phyloP scores from a whole-genome alignment of 148 eudicot species.

The Rhododendron vialii region DNA sequence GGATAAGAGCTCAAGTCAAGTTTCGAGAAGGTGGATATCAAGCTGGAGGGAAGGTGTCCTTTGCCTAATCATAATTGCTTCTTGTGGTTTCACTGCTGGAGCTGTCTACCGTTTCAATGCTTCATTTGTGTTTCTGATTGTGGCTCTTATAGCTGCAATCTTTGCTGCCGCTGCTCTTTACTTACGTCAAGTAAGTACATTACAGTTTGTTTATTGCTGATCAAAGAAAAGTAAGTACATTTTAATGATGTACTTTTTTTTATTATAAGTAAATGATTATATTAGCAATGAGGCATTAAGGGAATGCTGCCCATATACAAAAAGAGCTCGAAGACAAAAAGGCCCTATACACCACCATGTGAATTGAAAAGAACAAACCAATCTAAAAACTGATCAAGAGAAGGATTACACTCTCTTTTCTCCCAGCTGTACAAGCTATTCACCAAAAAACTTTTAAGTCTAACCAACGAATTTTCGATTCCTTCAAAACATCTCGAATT shows the following conservation, averaged over 20 bases:
- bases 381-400: too few species aligned
- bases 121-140: constrained; percentile 48
- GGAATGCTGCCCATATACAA: too few species aligned
- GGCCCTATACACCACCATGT: too few species aligned
- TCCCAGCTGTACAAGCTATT: too few species aligned
- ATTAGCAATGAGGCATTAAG: too few species aligned
- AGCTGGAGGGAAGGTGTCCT: constrained; percentile 70
- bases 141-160: constrained; percentile 52
- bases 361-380: too few species aligned
- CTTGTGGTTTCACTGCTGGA: constrained; percentile 83
- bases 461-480: too few species aligned
- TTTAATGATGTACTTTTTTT: neutral
- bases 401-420: too few species aligned
- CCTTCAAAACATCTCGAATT: too few species aligned
- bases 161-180: constrained; percentile 51
- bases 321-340: too few species aligned
- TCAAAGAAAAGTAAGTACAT: neutral
- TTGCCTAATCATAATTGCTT: constrained; percentile 57
- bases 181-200: constrained; percentile 77
- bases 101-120: constrained; percentile 60
- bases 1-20: constrained; percentile 44
- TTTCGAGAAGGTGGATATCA: constrained; percentile 43
- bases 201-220: constrained; percentile 6
- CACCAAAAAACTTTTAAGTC: too few species aligned
- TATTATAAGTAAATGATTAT: too few species aligned